phyloP scores from a whole-genome alignment of 1,139 yeast genomes.

The Debaryomycetaceae sp. region DNA sequence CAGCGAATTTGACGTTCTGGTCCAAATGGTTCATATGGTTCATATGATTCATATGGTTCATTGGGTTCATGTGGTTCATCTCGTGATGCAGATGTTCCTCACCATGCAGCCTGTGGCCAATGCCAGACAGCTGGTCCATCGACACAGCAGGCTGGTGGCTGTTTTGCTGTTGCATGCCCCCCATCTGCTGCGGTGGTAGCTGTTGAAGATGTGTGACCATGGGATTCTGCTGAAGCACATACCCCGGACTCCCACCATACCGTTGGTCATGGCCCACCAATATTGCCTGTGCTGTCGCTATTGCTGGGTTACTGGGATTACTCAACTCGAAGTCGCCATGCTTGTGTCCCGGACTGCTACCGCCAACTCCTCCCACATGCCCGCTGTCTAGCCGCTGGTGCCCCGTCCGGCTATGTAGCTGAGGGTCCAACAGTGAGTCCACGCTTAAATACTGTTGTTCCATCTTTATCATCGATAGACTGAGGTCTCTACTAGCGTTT shows the following conservation, averaged over 20 bases:
- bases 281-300: conserved; percentile 18
- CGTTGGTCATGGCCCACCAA: conserved; percentile 8
- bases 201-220: conserved; percentile 6
- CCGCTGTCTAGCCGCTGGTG: background rate
- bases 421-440: conserved; percentile 25
- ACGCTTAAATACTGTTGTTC: conserved; percentile 34
- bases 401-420: conserved; percentile 9
- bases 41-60: conserved; percentile 9
- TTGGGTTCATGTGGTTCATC: conserved; percentile 8
- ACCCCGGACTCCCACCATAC: conserved; percentile 1
- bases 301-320: conserved; percentile 17
- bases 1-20: conserved; percentile 2
- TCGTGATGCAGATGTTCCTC: conserved; percentile 8
- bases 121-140: background rate
- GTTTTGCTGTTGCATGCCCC: conserved; percentile 5
- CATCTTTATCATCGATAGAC: conserved; percentile 13
- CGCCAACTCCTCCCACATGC: background rate
- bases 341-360: conserved; percentile 3
- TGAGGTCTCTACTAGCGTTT: no score
- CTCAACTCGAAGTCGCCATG: conserved; percentile 10
- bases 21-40: conserved; percentile 3
- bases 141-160: conserved; percentile 3
- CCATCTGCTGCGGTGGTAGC: conserved; percentile 9
- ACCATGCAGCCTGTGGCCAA: conserved; percentile 8
- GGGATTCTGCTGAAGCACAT: conserved; percentile 3